phyloP scores from a whole-genome alignment of 441 rosid genomes.

The Arabidopsis lyrata region DNA sequence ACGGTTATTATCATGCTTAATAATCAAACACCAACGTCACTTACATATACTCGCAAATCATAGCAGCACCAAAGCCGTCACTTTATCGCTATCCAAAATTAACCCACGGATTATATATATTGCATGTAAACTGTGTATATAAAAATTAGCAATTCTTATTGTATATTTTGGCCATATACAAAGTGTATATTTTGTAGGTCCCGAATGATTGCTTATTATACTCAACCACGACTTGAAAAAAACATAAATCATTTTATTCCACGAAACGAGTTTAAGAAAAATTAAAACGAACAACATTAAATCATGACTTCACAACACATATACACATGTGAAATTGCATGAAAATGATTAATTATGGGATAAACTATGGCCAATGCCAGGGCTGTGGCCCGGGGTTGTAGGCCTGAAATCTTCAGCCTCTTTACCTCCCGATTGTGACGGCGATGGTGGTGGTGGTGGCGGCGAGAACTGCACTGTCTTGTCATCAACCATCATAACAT shows the following conservation, averaged over 20 bases:
- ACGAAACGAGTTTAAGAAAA: constrained; percentile 18
- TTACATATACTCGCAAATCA: background rate
- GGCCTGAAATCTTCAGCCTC: constrained; percentile 51
- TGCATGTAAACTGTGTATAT: constrained; percentile 6
- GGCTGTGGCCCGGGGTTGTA: constrained; percentile 52
- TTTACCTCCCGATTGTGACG: constrained; percentile 31
- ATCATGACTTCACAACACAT: constrained; percentile 16
- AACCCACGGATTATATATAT: background rate
- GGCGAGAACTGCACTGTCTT: constrained; percentile 22
- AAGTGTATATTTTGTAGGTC: constrained; percentile 15
- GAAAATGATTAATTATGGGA: constrained; percentile 28
- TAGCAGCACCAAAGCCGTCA: constrained; percentile 3
- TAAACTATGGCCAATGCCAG: constrained; percentile 47
- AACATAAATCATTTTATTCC: constrained; percentile 28
- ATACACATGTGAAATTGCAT: constrained; percentile 22
- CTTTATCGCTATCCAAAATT: background rate
- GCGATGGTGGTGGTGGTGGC: constrained; percentile 12
- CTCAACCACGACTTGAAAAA: constrained; percentile 9
- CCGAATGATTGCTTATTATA: constrained; percentile 21
- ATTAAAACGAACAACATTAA: constrained; percentile 1
- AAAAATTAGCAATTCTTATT: background rate
- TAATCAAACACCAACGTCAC: constrained; percentile 19
- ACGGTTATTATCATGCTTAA: constrained; percentile 5
- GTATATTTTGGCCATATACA: background rate
- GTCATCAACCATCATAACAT: background rate